A percentile compares a stretch with the other conserved stretches of the same genome.
phyloP scores from a whole-genome alignment of 495 filamentous ascomycete genomes.

The Lepidopterella palustris region DNA sequence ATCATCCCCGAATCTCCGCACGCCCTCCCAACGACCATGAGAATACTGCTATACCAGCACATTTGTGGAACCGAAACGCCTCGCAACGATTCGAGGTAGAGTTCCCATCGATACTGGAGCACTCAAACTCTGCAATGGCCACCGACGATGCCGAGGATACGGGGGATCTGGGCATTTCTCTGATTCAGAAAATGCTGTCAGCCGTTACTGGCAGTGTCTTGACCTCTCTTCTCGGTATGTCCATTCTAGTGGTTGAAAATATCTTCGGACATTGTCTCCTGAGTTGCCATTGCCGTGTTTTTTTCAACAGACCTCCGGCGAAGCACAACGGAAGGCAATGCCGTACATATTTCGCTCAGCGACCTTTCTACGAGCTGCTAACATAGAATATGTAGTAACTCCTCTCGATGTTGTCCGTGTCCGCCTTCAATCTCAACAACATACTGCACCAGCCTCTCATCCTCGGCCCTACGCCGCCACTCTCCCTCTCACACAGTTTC shows the following conservation, averaged over 20 bases:
- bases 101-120: not conserved
- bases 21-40: not conserved
- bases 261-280: not conserved
- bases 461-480: slow-evolving; percentile 30
- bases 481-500: slow-evolving; percentile 46
- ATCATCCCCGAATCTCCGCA: not conserved
- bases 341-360: too few relatives aligned
- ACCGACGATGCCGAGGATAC: slow-evolving; percentile 33
- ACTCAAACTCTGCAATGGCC: slow-evolving; percentile 26
- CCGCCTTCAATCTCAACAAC: slow-evolving; percentile 78
- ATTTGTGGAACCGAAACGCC: slow-evolving; percentile 9
- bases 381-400: slow-evolving; percentile 55
- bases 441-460: slow-evolving; percentile 35
- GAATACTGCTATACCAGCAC: not conserved
- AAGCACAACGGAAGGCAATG: slow-evolving; percentile 1
- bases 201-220: slow-evolving; percentile 84
- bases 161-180: slow-evolving; percentile 56
- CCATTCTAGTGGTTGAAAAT: too few relatives aligned
- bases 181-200: slow-evolving; percentile 86
- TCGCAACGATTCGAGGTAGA: slow-evolving; percentile 24
- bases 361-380: too few relatives aligned
- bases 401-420: slow-evolving; percentile 96
- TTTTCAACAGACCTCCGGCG: not conserved
- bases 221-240: slow-evolving; percentile 79
- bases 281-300: not conserved